A percentile compares a stretch with the other conserved stretches of the same genome.
phyloP scores from a whole-genome alignment of 768 basidiomycete genomes.

The Mycena amicta region DNA sequence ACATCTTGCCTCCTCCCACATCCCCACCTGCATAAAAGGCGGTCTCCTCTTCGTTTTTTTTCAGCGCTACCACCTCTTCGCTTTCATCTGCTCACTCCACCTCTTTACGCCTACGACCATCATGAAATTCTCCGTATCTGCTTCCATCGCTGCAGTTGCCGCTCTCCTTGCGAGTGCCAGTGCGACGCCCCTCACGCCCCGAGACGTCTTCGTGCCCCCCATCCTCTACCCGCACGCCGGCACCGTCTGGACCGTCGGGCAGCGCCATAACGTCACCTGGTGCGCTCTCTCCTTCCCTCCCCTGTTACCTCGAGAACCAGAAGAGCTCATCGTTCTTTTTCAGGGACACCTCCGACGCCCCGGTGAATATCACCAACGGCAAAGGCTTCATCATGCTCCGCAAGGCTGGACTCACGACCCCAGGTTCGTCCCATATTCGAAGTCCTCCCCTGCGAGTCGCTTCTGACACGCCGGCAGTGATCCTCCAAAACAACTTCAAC shows the following conservation, averaged over 20 bases:
- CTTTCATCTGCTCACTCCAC: neutral
- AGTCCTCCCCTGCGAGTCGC: neutral
- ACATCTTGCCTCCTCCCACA: neutral
- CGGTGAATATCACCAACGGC: conserved; percentile 35
- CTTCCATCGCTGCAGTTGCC: conserved; percentile 14
- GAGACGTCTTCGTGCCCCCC: conserved; percentile 25
- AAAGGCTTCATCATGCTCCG: conserved; percentile 32
- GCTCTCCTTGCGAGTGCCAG: conserved; percentile 4
- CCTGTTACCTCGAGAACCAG: no score
- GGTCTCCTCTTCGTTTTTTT: no score
- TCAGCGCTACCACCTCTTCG: neutral
- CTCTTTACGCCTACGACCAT: neutral
- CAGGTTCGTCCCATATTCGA: conserved; percentile 29
- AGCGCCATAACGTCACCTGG: conserved; percentile 24
- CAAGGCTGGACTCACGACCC: conserved; percentile 21
- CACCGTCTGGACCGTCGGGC: conserved; percentile 22
- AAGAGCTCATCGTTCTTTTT: neutral
- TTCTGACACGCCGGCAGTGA: conserved; percentile 14
- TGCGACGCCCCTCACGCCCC: conserved; percentile 12
- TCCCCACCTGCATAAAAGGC: neutral
- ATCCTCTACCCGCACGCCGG: conserved; percentile 19
- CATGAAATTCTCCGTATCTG: conserved; percentile 21
- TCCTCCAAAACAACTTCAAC: conserved; percentile 31
- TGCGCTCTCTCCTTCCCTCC: conserved; percentile 3
- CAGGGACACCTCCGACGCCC: conserved; percentile 34